Evolutionary conservation across 306 rosid genomes (phyloP).

Genomic region (Lathyrus oleraceus): DNA sequence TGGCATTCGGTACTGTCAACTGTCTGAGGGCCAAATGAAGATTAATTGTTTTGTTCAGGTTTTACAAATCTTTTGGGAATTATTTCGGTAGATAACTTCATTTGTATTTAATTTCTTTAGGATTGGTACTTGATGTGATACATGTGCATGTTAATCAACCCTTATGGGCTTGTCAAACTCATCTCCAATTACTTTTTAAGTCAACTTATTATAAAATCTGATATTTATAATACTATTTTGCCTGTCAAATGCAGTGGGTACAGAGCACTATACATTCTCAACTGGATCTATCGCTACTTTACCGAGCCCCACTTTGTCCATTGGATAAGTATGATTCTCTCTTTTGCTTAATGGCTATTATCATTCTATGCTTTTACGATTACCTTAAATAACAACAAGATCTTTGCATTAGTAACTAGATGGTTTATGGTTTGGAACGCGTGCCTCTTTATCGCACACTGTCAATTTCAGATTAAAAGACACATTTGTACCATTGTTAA

Average conservation of each 20-base stretch:
- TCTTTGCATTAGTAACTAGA: not conserved
- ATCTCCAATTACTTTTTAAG: constrained; percentile 8
- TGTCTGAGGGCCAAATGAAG: constrained; percentile 7
- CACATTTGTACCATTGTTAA: not conserved
- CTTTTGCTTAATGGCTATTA: constrained; percentile 18
- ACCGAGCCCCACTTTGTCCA: constrained; percentile 75
- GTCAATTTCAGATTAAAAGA: constrained; percentile 6
- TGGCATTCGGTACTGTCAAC: constrained; percentile 14
- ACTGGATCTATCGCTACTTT: constrained; percentile 92
- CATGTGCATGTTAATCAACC: constrained; percentile 16
- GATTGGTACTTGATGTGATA: constrained; percentile 4
- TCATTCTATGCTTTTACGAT: constrained; percentile 2
- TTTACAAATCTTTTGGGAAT: constrained; percentile 9
- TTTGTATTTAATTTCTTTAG: constrained; percentile 1
- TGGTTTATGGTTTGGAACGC: not conserved
- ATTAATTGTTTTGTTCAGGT: constrained; percentile 9
- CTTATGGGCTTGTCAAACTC: constrained; percentile 20
- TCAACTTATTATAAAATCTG: not conserved
- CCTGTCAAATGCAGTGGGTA: constrained; percentile 68
- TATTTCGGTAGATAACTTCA: constrained; percentile 15
- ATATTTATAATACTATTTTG: constrained; percentile 17
- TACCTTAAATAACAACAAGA: not conserved
- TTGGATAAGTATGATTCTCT: constrained; percentile 73
- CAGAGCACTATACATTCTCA: constrained; percentile 75
- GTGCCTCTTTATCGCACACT: constrained; percentile 7